Evolutionary conservation across 2,329 filamentous ascomycete species (phyloP).

Genomic region (Aspergillus sp.): DNA sequence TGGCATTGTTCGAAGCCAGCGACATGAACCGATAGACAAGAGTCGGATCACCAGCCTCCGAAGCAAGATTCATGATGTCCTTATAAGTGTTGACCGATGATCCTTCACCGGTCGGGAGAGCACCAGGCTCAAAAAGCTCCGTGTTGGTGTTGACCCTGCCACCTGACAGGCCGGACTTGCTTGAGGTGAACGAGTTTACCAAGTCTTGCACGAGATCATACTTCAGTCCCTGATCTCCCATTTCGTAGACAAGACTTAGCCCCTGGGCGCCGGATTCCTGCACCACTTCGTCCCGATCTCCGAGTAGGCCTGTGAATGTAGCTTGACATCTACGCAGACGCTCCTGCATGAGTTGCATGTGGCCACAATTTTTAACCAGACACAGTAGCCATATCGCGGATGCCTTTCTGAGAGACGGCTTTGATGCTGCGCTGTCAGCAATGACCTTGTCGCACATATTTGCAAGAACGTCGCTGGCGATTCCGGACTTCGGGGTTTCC

Average conservation of each 20-base stretch:
- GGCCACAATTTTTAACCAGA: constrained; percentile 80
- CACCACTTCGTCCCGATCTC: constrained; percentile 83
- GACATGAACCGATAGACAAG: constrained; percentile 99
- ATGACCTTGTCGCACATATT: constrained; percentile 63
- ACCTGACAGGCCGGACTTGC: constrained; percentile 49
- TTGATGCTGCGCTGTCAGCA: constrained; percentile 68
- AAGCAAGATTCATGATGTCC: constrained; percentile 90
- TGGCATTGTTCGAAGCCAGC: constrained; percentile 85
- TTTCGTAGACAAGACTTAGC: constrained; percentile 86
- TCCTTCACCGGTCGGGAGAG: constrained; percentile 80
- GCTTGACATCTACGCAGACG: constrained; percentile 70
- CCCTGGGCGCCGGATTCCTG: constrained; percentile 92
- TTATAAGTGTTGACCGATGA: constrained; percentile 91
- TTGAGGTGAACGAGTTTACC: constrained; percentile 76
- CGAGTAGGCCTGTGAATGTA: constrained; percentile 79
- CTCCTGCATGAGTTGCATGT: constrained; percentile 62
- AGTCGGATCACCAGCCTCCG: constrained; percentile 89
- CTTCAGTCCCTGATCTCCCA: constrained; percentile 71
- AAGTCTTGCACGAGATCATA: constrained; percentile 78
- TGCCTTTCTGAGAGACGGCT: constrained; percentile 81
- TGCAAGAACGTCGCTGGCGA: constrained; percentile 36
- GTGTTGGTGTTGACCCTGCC: constrained; percentile 82
- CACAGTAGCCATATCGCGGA: constrained; percentile 93
- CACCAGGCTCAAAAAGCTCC: constrained; percentile 84
- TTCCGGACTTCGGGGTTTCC: constrained; percentile 30